Conservation (phyloP, 495 filamentous ascomycete species). For the Penicillium cinerascens region DNA sequence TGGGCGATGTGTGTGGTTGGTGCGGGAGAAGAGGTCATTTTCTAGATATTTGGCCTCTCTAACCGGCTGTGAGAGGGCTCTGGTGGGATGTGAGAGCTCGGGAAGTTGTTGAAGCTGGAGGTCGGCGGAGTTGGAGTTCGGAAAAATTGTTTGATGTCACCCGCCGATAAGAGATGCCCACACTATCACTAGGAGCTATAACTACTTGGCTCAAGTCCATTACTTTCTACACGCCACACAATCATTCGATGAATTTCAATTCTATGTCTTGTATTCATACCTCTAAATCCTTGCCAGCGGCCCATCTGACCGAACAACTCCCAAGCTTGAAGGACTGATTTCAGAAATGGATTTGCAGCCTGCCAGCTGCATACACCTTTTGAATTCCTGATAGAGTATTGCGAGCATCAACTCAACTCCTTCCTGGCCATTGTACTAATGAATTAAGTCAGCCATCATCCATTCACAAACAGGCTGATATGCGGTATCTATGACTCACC, state of each 20-base stretch:
- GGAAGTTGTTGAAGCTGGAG: constrained; percentile 1
- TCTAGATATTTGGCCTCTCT: not conserved
- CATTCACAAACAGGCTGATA: not conserved
- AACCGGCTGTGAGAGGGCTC: not conserved
- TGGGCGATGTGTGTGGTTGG: constrained; percentile 53
- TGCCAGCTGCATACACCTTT: constrained; percentile 49
- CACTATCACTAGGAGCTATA: too few species aligned
- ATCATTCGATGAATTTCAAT: not conserved
- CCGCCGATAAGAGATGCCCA: constrained; percentile 2
- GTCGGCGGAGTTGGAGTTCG: constrained; percentile 8
- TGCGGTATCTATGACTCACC: constrained; percentile 14
- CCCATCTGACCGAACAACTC: constrained; percentile 36
- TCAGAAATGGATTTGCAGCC: constrained; percentile 47
- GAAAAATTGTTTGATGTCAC: constrained; percentile 26
- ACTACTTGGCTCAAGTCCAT: too few species aligned
- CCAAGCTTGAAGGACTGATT: constrained; percentile 38
- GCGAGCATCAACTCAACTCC: constrained; percentile 40
- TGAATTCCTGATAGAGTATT: constrained; percentile 48
- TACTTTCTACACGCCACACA: too few species aligned
- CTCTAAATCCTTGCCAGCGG: constrained; percentile 34
- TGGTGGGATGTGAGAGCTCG: constrained; percentile 1
- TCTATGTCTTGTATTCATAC: not conserved
- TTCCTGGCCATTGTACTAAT: constrained; percentile 36
- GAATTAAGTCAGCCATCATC: not conserved
- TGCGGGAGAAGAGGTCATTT: constrained; percentile 31